A percentile compares a stretch with the other conserved stretches of the same genome.
Conservation (phyloP, 768 basidiomycete species). For the Pleurotus platypus region DNA sequence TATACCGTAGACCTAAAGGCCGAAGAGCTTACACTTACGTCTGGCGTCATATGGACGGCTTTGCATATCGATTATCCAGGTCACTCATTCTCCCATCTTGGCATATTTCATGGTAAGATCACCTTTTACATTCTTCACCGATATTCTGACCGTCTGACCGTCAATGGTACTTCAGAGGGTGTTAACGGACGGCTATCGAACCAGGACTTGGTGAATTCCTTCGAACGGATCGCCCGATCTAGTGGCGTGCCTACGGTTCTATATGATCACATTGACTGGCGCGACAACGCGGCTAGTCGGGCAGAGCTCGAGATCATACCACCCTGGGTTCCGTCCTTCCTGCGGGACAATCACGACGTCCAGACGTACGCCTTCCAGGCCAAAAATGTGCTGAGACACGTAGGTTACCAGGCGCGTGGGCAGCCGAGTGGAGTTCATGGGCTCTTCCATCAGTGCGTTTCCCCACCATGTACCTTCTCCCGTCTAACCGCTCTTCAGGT, state of each 20-base stretch:
- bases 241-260: slow-evolving; percentile 75
- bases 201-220: slow-evolving; percentile 89
- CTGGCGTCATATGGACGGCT: slow-evolving; percentile 95
- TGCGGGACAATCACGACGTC: slow-evolving; percentile 40
- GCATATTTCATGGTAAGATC: slow-evolving; percentile 88
- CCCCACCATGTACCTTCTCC: background rate
- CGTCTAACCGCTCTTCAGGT: slow-evolving; percentile 43
- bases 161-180: slow-evolving; percentile 60
- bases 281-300: slow-evolving; percentile 30
- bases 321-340: slow-evolving; percentile 41
- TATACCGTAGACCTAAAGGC: slow-evolving; percentile 54
- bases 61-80: slow-evolving; percentile 94
- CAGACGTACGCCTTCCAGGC: slow-evolving; percentile 55
- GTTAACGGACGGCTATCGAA: slow-evolving; percentile 94
- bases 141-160: background rate
- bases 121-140: slow-evolving; percentile 16
- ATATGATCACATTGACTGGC: slow-evolving; percentile 70
- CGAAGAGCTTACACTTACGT: slow-evolving; percentile 58
- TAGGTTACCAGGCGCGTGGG: slow-evolving; percentile 75
- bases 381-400: slow-evolving; percentile 66
- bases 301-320: slow-evolving; percentile 27
- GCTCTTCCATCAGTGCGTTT: slow-evolving; percentile 72
- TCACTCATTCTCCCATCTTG: slow-evolving; percentile 94
- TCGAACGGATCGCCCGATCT: slow-evolving; percentile 66
- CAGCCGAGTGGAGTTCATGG: slow-evolving; percentile 86